Percentiles rank a stretch among this genome's conserved stretches.
phyloP scores from a whole-genome alignment of 495 filamentous ascomycete genomes.

The Acidiella bohemica region DNA sequence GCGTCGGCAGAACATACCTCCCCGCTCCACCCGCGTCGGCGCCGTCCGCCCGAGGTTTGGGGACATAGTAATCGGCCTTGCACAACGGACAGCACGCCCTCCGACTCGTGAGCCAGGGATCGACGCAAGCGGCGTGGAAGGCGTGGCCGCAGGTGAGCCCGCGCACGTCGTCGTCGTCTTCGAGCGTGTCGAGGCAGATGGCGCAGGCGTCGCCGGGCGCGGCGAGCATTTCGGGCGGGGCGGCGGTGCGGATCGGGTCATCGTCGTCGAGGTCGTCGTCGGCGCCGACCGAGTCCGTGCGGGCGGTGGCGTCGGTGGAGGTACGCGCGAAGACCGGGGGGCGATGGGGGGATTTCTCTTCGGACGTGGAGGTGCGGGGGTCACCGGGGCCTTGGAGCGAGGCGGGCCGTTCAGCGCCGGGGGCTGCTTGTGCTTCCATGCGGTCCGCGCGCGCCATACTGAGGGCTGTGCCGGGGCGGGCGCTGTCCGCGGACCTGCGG shows the following conservation, averaged over 20 bases:
- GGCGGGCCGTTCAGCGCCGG: conserved; percentile 6
- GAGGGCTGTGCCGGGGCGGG: conserved; percentile 20
- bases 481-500: conserved; percentile 22
- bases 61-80: conserved; percentile 91
- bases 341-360: conserved; percentile 8
- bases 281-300: conserved; percentile 29
- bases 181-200: conserved; percentile 86
- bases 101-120: conserved; percentile 88
- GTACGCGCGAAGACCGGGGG: conserved; percentile 9
- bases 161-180: conserved; percentile 90
- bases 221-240: conserved; percentile 68
- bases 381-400: conserved; percentile 3
- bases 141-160: conserved; percentile 90
- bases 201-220: conserved; percentile 91
- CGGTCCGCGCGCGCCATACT: conserved; percentile 22
- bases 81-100: conserved; percentile 93
- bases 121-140: conserved; percentile 87
- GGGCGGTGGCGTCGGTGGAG: conserved; percentile 1
- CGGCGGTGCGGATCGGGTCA: conserved; percentile 68
- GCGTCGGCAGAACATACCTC: not conserved
- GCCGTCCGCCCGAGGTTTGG: conserved; percentile 58
- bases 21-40: conserved; percentile 14
- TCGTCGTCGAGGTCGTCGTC: conserved; percentile 62
- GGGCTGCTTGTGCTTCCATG: conserved; percentile 10
- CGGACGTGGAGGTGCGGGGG: no score